Evolutionary conservation across 2,329 filamentous ascomycete species (phyloP).

Genomic region (Chlorencoelia australis): DNA sequence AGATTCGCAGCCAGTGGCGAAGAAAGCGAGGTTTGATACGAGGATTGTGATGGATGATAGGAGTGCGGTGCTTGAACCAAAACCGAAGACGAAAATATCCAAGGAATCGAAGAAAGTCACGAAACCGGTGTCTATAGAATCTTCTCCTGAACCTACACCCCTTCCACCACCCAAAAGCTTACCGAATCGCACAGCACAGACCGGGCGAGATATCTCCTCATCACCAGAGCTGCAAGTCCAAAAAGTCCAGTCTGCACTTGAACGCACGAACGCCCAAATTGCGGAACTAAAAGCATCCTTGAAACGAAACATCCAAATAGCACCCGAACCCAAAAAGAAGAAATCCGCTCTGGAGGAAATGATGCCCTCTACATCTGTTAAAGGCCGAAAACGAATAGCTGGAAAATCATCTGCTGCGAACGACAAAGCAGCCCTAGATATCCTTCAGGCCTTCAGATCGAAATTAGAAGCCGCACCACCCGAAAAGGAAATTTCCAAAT

Average conservation of each 20-base stretch:
- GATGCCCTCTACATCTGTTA: conserved; percentile 61
- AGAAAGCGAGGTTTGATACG: conserved; percentile 72
- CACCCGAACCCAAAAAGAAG: conserved; percentile 45
- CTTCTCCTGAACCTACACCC: conserved; percentile 30
- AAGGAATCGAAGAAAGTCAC: conserved; percentile 24
- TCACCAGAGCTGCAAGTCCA: conserved; percentile 30
- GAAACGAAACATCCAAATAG: conserved; percentile 50
- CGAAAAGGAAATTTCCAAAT: conserved; percentile 28
- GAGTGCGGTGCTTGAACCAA: conserved; percentile 26
- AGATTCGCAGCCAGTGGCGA: conserved; percentile 48
- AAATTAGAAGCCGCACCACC: conserved; percentile 52
- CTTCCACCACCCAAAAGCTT: conserved; percentile 20
- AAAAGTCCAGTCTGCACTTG: conserved; percentile 38
- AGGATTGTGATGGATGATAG: conserved; percentile 56
- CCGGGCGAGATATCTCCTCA: conserved; percentile 28
- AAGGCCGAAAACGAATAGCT: conserved; percentile 59
- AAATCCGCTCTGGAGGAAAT: conserved; percentile 62
- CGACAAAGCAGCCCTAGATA: conserved; percentile 55
- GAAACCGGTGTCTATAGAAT: conserved; percentile 27
- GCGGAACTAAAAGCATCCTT: conserved; percentile 73
- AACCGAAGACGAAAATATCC: conserved; percentile 17
- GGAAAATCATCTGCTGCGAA: conserved; percentile 42
- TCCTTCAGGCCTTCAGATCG: conserved; percentile 70
- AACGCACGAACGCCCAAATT: conserved; percentile 70
- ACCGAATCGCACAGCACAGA: conserved; percentile 22